These are phyloP conservation scores for Starmerella gropengiesseri DNA, from an alignment of 805 yeast species.

Conservation along the genomic window DNA sequence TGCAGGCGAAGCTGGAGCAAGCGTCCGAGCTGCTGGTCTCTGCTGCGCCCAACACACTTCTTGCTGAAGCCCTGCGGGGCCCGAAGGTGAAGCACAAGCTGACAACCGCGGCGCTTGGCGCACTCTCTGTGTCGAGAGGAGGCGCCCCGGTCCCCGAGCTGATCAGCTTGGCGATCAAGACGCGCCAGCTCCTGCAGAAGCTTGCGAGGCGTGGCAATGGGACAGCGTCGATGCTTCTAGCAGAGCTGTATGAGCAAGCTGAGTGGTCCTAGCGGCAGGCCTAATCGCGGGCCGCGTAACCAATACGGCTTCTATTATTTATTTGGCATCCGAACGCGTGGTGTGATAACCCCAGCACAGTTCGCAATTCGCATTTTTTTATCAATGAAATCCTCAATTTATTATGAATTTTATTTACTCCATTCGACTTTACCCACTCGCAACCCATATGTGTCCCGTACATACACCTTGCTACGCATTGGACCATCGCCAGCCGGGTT, in stretches of 20 bases:
- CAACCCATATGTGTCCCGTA: no score
- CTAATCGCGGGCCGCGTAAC: no score
- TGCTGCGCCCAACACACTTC: not conserved
- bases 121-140: not conserved
- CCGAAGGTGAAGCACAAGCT: not conserved
- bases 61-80: not conserved
- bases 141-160: not conserved
- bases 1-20: slow-evolving; percentile 4
- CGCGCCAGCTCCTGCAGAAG: not conserved
- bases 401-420: no score
- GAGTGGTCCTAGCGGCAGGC: not conserved
- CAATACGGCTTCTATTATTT: not conserved
- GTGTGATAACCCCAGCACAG: no score
- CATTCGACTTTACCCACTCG: no score
- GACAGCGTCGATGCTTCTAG: not conserved
- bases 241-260: not conserved
- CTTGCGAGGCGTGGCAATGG: not conserved
- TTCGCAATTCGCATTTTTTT: no score
- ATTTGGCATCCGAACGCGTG: no score
- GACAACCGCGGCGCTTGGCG: not conserved
- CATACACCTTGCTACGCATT: no score
- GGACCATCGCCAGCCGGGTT: no score
- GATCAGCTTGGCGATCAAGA: not conserved
- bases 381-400: no score
- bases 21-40: slow-evolving; percentile 2